phyloP scores from a whole-genome alignment of 371 early-diverging fungal species.

The Mortierella sp. region DNA sequence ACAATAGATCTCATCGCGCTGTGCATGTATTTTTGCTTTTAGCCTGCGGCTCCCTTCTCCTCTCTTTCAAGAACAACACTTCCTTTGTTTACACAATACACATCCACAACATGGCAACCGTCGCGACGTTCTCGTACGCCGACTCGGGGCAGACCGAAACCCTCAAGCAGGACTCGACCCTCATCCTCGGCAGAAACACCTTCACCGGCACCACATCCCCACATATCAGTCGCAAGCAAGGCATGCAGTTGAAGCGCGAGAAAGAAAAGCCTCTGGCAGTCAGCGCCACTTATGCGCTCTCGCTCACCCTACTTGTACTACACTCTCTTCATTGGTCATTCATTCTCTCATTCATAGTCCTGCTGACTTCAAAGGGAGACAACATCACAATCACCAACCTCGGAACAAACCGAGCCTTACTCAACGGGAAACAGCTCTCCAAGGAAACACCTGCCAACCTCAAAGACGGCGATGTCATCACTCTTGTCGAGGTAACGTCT shows the following conservation, averaged over 20 bases:
- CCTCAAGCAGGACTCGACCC: slow-evolving; percentile 17
- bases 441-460: slow-evolving; percentile 24
- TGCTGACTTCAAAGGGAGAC: slow-evolving; percentile 8
- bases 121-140: slow-evolving; percentile 23
- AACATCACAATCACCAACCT: slow-evolving; percentile 24
- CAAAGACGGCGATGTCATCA: slow-evolving; percentile 11
- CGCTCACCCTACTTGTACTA: background rate
- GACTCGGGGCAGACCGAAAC: slow-evolving; percentile 21
- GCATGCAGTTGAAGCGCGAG: background rate
- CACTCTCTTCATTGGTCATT: background rate
- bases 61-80: too few relatives aligned
- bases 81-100: background rate
- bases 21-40: too few relatives aligned
- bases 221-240: slow-evolving; percentile 50
- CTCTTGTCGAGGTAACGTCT: slow-evolving; percentile 37
- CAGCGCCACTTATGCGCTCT: background rate
- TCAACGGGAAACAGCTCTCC: slow-evolving; percentile 19
- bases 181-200: slow-evolving; percentile 34
- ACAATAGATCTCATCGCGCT: too few relatives aligned
- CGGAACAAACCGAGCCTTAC: slow-evolving; percentile 36
- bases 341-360: slow-evolving; percentile 4
- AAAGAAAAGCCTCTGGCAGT: background rate
- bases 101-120: background rate
- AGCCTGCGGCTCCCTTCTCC: too few relatives aligned
- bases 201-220: slow-evolving; percentile 19